A percentile compares a stretch with the other conserved stretches of the same genome.
These are phyloP conservation scores for Postia placenta DNA, from an alignment of 768 basidiomycete species.

Conservation along the genomic window DNA sequence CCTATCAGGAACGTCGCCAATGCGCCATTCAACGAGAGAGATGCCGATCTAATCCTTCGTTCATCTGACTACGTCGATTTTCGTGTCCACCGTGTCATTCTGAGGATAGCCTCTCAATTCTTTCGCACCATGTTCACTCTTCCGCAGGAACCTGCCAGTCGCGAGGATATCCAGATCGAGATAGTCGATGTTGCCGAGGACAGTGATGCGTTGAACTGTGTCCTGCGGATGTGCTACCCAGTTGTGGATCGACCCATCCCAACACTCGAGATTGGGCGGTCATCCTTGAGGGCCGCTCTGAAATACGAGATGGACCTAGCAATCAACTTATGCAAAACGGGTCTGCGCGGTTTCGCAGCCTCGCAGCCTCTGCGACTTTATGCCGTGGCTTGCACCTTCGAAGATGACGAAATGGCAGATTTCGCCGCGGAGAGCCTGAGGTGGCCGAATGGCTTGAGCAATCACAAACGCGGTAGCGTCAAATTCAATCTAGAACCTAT, in stretches of 20 bases:
- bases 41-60: slow-evolving; percentile 20
- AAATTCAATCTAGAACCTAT: no score
- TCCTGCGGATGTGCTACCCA: slow-evolving; percentile 16
- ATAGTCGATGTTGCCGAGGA: slow-evolving; percentile 1
- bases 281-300: slow-evolving; percentile 11
- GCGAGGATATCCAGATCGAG: neutral
- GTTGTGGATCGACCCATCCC: slow-evolving; percentile 5
- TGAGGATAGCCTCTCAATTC: slow-evolving; percentile 20
- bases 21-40: slow-evolving; percentile 34
- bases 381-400: no score
- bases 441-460: no score
- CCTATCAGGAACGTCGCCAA: no score
- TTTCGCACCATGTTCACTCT: slow-evolving; percentile 21
- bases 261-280: slow-evolving; percentile 5
- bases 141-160: neutral
- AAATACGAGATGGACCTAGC: slow-evolving; percentile 15
- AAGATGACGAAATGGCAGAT: no score
- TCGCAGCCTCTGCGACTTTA: no score
- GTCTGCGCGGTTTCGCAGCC: neutral
- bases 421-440: no score
- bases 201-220: neutral
- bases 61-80: slow-evolving; percentile 21
- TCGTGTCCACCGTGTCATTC: slow-evolving; percentile 17
- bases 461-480: no score
- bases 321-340: neutral